A percentile compares a stretch with the other conserved stretches of the same genome.
Conservation (phyloP, 2,329 filamentous ascomycete genomes). For the Colletotrichum sp. region DNA sequence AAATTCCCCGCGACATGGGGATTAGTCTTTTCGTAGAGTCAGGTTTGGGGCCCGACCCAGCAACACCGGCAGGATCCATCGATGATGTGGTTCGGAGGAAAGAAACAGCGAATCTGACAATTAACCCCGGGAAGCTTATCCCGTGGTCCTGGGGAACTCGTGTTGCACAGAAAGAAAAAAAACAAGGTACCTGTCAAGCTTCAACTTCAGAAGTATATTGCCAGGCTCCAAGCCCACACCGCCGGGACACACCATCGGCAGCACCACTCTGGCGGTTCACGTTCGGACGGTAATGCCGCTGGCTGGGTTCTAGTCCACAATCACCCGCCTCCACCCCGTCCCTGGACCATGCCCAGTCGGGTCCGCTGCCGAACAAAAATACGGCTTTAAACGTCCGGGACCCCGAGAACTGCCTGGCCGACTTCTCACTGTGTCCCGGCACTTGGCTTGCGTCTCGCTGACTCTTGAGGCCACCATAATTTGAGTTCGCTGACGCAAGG, state of each 20-base stretch:
- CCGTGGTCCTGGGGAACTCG: background rate
- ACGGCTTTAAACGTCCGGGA: background rate
- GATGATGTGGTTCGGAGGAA: conserved; percentile 1
- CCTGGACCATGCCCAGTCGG: background rate
- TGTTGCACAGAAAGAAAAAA: background rate
- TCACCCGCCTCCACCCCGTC: background rate
- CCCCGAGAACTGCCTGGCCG: background rate
- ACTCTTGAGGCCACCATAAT: background rate
- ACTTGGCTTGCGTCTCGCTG: background rate
- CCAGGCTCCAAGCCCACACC: background rate
- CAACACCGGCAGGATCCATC: background rate
- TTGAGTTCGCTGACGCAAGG: background rate
- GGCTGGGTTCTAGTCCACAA: background rate
- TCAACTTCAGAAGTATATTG: background rate
- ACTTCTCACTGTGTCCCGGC: background rate
- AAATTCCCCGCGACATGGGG: background rate
- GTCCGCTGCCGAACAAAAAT: background rate
- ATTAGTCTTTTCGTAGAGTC: background rate
- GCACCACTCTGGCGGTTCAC: background rate
- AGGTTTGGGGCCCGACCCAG: background rate
- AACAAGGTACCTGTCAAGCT: background rate
- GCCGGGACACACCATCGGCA: background rate
- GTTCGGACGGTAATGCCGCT: background rate
- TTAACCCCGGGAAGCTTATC: background rate
- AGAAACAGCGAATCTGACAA: conserved; percentile 12